Percentiles rank a stretch among this genome's conserved stretches.
These are phyloP conservation scores for Acanthamoeba triangularis DNA, from an alignment of 208 protist genomes.

Conservation along the genomic window DNA sequence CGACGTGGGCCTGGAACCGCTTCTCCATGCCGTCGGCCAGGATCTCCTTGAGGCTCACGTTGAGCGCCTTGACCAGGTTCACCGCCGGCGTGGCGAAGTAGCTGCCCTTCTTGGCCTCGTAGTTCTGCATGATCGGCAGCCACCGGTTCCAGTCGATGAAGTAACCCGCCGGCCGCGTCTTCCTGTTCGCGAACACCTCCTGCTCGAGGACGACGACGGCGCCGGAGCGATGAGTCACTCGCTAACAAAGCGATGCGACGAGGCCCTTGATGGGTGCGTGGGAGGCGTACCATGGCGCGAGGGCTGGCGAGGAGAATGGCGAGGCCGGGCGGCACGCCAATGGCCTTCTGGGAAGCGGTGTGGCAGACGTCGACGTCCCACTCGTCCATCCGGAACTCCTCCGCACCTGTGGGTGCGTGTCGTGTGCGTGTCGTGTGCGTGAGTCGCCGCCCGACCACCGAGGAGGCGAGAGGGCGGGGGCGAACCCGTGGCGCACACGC, in stretches of 20 bases:
- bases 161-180: not conserved
- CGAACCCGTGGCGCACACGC: constrained; percentile 73
- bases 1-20: constrained; percentile 54
- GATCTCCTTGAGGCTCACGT: constrained; percentile 44
- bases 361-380: constrained; percentile 74
- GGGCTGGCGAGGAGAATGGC: constrained; percentile 44
- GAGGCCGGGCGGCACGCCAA: constrained; percentile 75
- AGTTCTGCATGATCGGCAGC: constrained; percentile 79
- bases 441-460: not conserved
- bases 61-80: constrained; percentile 72
- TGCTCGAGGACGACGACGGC: not conserved
- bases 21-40: constrained; percentile 62
- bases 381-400: constrained; percentile 80
- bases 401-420: not conserved
- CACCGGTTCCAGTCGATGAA: constrained; percentile 73
- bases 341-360: constrained; percentile 79
- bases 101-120: constrained; percentile 70
- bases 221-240: not conserved
- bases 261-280: not conserved
- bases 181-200: constrained; percentile 29
- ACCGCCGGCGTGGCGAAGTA: constrained; percentile 80
- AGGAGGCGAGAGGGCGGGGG: not conserved
- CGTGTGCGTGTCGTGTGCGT: no score
- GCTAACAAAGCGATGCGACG: not conserved
- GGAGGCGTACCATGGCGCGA: constrained; percentile 64